A percentile compares a stretch with the other conserved stretches of the same genome.
These are phyloP conservation scores for Emiliania huxleyi DNA, from an alignment of 78 protist species.

Conservation along the genomic window DNA sequence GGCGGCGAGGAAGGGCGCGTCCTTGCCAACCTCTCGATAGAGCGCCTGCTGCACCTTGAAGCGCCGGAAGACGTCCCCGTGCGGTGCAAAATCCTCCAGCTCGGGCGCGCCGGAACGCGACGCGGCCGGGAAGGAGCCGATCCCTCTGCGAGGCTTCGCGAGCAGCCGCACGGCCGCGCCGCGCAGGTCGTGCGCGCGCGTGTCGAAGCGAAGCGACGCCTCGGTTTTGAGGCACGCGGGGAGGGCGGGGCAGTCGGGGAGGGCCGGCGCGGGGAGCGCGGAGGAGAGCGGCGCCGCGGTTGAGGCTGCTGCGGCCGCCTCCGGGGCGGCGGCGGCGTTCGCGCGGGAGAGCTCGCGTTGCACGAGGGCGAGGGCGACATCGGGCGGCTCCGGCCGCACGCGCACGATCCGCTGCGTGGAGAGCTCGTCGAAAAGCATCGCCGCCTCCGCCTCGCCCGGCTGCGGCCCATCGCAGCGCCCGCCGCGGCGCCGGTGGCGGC, in stretches of 20 bases:
- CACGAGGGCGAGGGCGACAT: no score
- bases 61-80: background rate
- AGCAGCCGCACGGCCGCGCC: background rate
- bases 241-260: no score
- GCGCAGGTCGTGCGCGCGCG: background rate
- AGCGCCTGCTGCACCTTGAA: background rate
- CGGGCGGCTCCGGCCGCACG: no score
- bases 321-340: no score
- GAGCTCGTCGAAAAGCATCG: no score
- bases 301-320: no score
- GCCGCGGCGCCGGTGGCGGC: background rate
- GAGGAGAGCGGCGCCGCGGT: no score
- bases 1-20: background rate
- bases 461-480: background rate
- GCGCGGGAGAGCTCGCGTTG: no score
- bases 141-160: background rate
- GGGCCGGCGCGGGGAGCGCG: no score
- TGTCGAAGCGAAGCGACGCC: background rate
- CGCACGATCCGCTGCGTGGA: no score
- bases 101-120: background rate
- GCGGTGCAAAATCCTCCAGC: background rate
- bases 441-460: no score
- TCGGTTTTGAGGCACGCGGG: background rate
- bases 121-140: background rate
- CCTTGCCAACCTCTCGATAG: background rate